These are phyloP conservation scores for Aspergillus brunneoviolaceus DNA, from an alignment of 2,329 filamentous ascomycete species.

Conservation along the genomic window DNA sequence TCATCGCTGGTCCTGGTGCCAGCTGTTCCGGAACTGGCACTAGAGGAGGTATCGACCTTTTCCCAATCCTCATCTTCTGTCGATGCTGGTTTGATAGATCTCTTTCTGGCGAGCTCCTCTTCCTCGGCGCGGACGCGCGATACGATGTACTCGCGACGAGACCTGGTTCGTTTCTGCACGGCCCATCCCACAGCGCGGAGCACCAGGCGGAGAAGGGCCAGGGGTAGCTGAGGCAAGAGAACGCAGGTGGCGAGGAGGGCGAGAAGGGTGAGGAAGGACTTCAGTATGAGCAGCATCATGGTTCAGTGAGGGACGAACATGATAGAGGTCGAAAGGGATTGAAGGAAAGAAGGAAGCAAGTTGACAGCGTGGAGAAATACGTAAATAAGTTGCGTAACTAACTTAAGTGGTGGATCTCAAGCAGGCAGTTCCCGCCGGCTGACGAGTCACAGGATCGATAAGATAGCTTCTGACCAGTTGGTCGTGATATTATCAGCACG, in stretches of 20 bases:
- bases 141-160: conserved; percentile 58
- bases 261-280: conserved; percentile 32
- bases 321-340: neutral
- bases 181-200: conserved; percentile 58
- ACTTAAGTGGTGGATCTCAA: neutral
- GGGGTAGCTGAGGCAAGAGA: conserved; percentile 36
- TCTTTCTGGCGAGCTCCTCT: conserved; percentile 32
- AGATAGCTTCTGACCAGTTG: neutral
- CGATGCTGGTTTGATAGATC: conserved; percentile 20
- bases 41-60: conserved; percentile 59
- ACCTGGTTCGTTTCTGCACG: conserved; percentile 63
- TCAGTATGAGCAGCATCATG: conserved; percentile 38
- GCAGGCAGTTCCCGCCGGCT: neutral
- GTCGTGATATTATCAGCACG: neutral
- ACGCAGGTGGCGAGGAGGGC: conserved; percentile 34
- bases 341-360: neutral
- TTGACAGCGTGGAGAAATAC: conserved; percentile 7
- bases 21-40: conserved; percentile 46
- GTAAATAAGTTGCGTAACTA: neutral
- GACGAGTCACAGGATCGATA: neutral
- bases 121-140: conserved; percentile 48
- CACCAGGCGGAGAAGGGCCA: conserved; percentile 32
- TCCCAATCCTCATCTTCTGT: conserved; percentile 67
- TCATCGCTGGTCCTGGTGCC: conserved; percentile 54
- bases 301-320: conserved; percentile 1